Evolutionary conservation across 768 basidiomycete species (phyloP), one percentile per base, ranked within the genome.

Genomic region (Leccinum longicurvipes): DNA sequence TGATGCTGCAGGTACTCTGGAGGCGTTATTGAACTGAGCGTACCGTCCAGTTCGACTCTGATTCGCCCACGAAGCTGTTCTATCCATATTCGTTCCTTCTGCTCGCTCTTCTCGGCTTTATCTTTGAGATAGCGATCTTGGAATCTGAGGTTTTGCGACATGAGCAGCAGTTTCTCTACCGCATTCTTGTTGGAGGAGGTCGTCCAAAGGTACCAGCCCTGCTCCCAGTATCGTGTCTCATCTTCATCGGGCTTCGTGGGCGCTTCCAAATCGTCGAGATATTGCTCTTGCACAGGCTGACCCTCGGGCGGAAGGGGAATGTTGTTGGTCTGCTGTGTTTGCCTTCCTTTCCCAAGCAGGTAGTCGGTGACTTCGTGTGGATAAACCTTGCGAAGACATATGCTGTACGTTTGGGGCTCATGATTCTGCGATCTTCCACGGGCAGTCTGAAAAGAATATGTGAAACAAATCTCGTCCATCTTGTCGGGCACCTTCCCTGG

Each of bases 141-240:
- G 3, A 12, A 51, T 46, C 55, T 76, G 42, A 91, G 73, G 56
- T 79, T 81, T 54, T 75, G 65, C 61, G 75, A 77, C 87, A 91
- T 89, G 48, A 76, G 74, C 17, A 79, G 71, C 49, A 84, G 69
- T 63, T 82, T 83, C 65, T 85, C 80, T 59, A 78, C 74, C 8
- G 79, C 76, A 11, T 79, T 81, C 66, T 74, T 75, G 47, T 77
- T 74, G 48, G 77, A 82, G 52, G 75, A 76, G 15, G 81, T 80
- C 50, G 81, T 78, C 87, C 87, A 90, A 41, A 91, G 62, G 64
- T 91, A 91, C 79, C 81, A 86, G 5, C 89, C 88, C 62, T 84
- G 82, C 54, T 87, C 78, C 89, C 89, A 91, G 62, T 80, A 78
- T 59, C 79, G 66, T 15, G 57, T 82, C 41, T 73, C 75, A 21